Percentiles rank a stretch among this genome's conserved stretches.
Evolutionary conservation across 208 protist species (phyloP).

Genomic region (Wallacemonas collosoma): DNA sequence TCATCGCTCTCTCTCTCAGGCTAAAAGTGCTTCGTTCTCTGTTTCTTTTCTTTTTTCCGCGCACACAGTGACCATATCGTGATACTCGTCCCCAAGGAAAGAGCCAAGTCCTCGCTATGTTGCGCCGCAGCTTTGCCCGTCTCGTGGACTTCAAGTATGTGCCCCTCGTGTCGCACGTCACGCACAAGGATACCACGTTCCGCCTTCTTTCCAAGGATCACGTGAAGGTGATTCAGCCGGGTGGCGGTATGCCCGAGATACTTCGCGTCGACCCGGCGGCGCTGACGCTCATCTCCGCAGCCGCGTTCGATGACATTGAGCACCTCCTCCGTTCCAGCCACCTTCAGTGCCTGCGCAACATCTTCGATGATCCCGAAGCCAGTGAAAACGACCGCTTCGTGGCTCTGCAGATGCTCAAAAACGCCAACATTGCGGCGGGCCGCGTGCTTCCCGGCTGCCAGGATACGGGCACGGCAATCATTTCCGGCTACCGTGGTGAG

Average conservation of each 20-base stretch:
- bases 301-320: constrained; percentile 94
- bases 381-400: constrained; percentile 97
- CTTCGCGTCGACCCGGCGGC: constrained; percentile 91
- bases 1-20: too few species aligned
- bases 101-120: constrained; percentile 25
- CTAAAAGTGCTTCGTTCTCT: too few species aligned
- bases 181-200: constrained; percentile 69
- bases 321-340: constrained; percentile 95
- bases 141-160: constrained; percentile 75
- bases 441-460: constrained; percentile 94
- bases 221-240: constrained; percentile 74
- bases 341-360: constrained; percentile 91
- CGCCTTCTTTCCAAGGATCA: constrained; percentile 87
- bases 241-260: constrained; percentile 62
- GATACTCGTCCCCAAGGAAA: too few species aligned
- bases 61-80: too few species aligned
- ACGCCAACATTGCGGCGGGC: constrained; percentile 94
- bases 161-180: constrained; percentile 69
- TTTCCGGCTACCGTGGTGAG: constrained; percentile 95
- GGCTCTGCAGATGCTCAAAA: constrained; percentile 96
- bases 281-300: constrained; percentile 79
- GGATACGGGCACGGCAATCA: constrained; percentile 97
- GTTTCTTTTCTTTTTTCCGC: too few species aligned
- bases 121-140: constrained; percentile 45
- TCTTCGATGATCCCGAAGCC: constrained; percentile 96